phyloP scores from a whole-genome alignment of 352 stramenopile species.

The Phytophthora pistaciae region DNA sequence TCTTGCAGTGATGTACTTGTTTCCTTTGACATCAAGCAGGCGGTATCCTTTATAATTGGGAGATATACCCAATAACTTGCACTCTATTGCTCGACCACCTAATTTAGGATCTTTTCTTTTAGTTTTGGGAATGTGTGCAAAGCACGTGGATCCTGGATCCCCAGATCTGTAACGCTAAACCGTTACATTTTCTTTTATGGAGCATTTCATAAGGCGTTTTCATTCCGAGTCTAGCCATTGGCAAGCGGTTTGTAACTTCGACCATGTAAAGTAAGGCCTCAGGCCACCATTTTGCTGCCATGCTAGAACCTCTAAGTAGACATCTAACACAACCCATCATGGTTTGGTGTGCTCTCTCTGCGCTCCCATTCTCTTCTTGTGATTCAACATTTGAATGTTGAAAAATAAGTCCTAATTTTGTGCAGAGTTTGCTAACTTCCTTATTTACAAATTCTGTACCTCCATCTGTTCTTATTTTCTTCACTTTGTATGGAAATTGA shows the following conservation, averaged over 20 bases:
- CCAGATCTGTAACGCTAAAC: neutral
- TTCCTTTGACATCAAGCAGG: neutral
- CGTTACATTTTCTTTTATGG: neutral
- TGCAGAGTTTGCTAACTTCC: neutral
- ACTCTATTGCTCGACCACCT: neutral
- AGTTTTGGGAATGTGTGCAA: neutral
- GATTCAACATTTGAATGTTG: neutral
- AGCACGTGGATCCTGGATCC: neutral
- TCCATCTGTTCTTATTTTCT: neutral
- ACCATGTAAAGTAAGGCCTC: constrained; percentile 7
- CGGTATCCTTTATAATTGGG: neutral
- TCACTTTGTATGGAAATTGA: neutral
- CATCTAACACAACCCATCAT: neutral
- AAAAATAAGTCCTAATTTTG: neutral
- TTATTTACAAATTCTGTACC: neutral
- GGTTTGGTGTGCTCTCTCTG: neutral
- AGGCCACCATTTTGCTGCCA: constrained; percentile 12
- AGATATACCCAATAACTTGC: neutral
- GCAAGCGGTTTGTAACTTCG: constrained; percentile 8
- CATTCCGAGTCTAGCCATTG: constrained; percentile 7
- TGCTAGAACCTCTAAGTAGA: neutral
- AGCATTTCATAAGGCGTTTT: constrained; percentile 11
- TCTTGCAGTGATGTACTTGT: neutral
- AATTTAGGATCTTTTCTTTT: constrained; percentile 1
- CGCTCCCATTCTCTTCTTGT: neutral